Percentiles rank a stretch among this genome's conserved stretches.
phyloP scores from a whole-genome alignment of 2,329 filamentous ascomycete genomes.

The Aureobasidium uvarum region DNA sequence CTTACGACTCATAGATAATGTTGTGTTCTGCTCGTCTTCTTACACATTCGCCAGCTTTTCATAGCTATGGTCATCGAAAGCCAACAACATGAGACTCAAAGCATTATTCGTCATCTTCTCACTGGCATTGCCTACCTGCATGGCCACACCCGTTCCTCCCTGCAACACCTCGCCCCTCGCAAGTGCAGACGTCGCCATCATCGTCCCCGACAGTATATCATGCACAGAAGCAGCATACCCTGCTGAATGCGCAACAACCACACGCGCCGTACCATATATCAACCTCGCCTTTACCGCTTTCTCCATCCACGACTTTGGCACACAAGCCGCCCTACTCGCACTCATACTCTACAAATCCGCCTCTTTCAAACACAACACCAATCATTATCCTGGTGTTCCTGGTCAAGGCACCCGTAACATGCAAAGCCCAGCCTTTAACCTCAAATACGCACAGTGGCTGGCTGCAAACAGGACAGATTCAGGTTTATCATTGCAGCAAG shows the following conservation, averaged over 20 bases:
- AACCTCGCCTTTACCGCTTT: slow-evolving; percentile 58
- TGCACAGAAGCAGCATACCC: slow-evolving; percentile 52
- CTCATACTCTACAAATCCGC: slow-evolving; percentile 70
- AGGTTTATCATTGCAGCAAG: slow-evolving; percentile 35
- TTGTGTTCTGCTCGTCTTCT: neutral
- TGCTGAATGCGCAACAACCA: slow-evolving; percentile 65
- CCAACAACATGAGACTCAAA: slow-evolving; percentile 8
- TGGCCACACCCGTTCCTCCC: slow-evolving; percentile 5
- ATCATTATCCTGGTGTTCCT: slow-evolving; percentile 59
- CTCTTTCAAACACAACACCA: slow-evolving; percentile 69
- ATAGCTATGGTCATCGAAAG: neutral
- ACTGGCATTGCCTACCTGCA: neutral
- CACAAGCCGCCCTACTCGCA: slow-evolving; percentile 68
- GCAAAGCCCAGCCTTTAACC: slow-evolving; percentile 58
- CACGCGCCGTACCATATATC: slow-evolving; percentile 59
- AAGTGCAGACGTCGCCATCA: slow-evolving; percentile 48
- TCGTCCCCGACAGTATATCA: slow-evolving; percentile 57
- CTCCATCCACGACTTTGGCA: slow-evolving; percentile 53
- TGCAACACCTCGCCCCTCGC: slow-evolving; percentile 32
- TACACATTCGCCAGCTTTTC: neutral
- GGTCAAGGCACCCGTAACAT: slow-evolving; percentile 73
- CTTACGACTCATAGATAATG: neutral
- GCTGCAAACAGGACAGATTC: slow-evolving; percentile 34
- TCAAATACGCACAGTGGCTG: slow-evolving; percentile 55
- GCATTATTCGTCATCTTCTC: slow-evolving; percentile 17